phyloP scores from a whole-genome alignment of 2,329 filamentous ascomycete species.

The Dactylella cylindrospora region DNA sequence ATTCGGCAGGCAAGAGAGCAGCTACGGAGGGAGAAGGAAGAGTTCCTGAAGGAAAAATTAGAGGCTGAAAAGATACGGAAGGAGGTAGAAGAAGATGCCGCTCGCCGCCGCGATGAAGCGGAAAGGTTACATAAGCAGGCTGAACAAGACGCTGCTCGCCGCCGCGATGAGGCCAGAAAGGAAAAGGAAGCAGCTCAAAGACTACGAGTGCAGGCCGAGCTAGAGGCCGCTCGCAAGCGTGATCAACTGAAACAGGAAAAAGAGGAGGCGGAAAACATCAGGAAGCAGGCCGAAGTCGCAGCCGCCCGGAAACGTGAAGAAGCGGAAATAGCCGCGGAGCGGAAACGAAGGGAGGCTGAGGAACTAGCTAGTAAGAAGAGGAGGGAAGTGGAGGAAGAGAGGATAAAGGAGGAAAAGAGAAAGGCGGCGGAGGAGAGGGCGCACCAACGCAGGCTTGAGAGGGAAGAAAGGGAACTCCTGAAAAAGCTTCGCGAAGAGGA shows the following conservation, averaged over 20 bases:
- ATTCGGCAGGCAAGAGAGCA: constrained; percentile 24
- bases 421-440: constrained; percentile 77
- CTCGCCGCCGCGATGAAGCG: constrained; percentile 22
- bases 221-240: constrained; percentile 62
- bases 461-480: constrained; percentile 80
- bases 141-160: constrained; percentile 20
- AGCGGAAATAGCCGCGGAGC: constrained; percentile 74
- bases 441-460: constrained; percentile 80
- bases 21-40: constrained; percentile 29
- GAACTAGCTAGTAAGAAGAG: constrained; percentile 72
- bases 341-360: constrained; percentile 82
- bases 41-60: constrained; percentile 25
- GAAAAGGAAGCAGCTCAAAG: constrained; percentile 21
- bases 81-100: constrained; percentile 22
- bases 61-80: constrained; percentile 32
- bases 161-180: constrained; percentile 12
- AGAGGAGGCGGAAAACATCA: constrained; percentile 67
- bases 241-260: constrained; percentile 85
- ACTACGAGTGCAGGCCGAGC: constrained; percentile 12
- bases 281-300: constrained; percentile 83
- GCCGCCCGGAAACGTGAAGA: constrained; percentile 97
- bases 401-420: constrained; percentile 74
- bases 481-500: constrained; percentile 84
- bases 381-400: constrained; percentile 73
- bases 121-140: constrained; percentile 22